These are phyloP conservation scores for Sequoiadendron giganteum DNA, from an alignment of 75 land plant species.

Conservation along the genomic window DNA sequence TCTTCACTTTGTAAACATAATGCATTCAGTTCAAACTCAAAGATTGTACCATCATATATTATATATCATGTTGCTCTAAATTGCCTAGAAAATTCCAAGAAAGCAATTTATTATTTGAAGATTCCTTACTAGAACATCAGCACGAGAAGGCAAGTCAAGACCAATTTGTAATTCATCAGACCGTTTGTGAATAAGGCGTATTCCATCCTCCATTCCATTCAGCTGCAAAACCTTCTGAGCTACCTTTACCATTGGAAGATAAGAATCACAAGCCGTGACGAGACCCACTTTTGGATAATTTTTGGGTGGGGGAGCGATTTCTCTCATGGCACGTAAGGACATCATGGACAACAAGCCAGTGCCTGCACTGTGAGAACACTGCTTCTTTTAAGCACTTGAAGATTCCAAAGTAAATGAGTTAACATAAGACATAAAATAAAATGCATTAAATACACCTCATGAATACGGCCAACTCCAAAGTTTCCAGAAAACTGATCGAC, in stretches of 20 bases:
- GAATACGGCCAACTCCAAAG: background rate
- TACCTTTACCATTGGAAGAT: constrained; percentile 74
- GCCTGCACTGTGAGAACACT: constrained; percentile 56
- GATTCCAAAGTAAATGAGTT: background rate
- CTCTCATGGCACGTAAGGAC: constrained; percentile 65
- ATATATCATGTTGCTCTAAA: background rate
- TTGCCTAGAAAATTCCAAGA: background rate
- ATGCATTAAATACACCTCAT: constrained; percentile 10
- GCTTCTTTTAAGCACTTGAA: background rate
- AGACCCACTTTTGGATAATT: constrained; percentile 12
- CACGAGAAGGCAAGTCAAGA: constrained; percentile 57
- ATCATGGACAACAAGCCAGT: constrained; percentile 85
- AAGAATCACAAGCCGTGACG: constrained; percentile 82
- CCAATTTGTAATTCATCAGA: constrained; percentile 83
- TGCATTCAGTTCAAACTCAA: background rate
- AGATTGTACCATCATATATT: background rate
- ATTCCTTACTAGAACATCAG: constrained; percentile 67
- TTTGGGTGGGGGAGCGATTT: background rate
- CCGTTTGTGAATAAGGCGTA: constrained; percentile 63
- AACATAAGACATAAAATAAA: constrained; percentile 1
- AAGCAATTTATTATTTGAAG: background rate
- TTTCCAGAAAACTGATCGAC: background rate
- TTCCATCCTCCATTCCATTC: constrained; percentile 53
- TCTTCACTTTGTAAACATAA: background rate
- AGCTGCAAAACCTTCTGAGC: constrained; percentile 62